Evolutionary conservation across 495 filamentous ascomycete genomes (phyloP).

Genomic region (Clohesyomyces aquaticus): DNA sequence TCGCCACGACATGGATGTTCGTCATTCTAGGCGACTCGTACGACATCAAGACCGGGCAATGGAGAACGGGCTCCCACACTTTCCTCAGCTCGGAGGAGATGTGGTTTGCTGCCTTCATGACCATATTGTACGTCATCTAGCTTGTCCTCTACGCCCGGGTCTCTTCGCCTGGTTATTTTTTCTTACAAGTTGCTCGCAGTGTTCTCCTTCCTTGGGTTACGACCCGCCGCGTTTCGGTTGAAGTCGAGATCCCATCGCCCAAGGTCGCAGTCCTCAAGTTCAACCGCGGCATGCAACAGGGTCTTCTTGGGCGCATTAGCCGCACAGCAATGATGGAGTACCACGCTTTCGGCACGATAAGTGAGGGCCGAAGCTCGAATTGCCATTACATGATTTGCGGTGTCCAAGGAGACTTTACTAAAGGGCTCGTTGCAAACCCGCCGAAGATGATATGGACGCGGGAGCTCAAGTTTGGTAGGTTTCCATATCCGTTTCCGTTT

Average conservation of each 20-base stretch:
- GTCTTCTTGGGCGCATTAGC: constrained; percentile 51
- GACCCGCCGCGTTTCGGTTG: constrained; percentile 50
- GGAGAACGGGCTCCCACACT: constrained; percentile 45
- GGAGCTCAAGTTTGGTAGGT: constrained; percentile 53
- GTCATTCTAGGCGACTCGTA: constrained; percentile 51
- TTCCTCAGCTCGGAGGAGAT: constrained; percentile 51
- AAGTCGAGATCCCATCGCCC: constrained; percentile 53
- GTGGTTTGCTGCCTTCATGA: constrained; percentile 54
- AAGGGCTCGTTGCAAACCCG: constrained; percentile 48
- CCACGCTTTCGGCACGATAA: constrained; percentile 54
- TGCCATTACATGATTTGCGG: constrained; percentile 54
- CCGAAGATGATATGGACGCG: constrained; percentile 52
- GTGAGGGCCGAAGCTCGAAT: constrained; percentile 48
- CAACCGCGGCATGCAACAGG: constrained; percentile 53
- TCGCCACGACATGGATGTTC: constrained; percentile 52
- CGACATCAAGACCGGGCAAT: constrained; percentile 47
- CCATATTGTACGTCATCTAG: constrained; percentile 49
- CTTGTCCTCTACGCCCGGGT: no score
- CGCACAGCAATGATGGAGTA: constrained; percentile 55
- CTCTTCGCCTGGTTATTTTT: background rate
- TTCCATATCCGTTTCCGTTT: background rate
- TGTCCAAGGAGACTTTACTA: constrained; percentile 53
- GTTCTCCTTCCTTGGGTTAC: constrained; percentile 52
- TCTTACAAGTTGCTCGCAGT: constrained; percentile 41
- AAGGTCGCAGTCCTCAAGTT: constrained; percentile 51